A percentile compares a stretch with the other conserved stretches of the same genome.
Conservation (phyloP, 441 rosid species). For the Bocquillonia castaneifolia region DNA sequence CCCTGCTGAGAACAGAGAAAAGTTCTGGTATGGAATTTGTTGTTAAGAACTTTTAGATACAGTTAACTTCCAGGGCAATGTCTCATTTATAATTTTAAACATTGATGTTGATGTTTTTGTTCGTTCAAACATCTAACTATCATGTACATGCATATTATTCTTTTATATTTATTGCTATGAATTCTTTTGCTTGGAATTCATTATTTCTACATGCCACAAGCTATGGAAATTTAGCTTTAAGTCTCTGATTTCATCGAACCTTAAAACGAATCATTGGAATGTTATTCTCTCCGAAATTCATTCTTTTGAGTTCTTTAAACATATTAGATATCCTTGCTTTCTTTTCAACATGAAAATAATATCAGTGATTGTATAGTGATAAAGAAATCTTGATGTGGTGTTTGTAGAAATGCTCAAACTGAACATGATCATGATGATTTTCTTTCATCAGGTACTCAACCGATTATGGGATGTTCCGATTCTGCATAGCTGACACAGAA, state of each 20-base stretch:
- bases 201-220: neutral
- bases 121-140: neutral
- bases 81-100: slow-evolving; percentile 1
- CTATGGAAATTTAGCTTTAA: neutral
- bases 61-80: neutral
- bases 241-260: too few species aligned
- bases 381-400: neutral
- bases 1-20: slow-evolving; percentile 72
- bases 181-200: neutral
- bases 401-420: neutral
- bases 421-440: slow-evolving; percentile 4
- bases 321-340: neutral
- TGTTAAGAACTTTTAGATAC: neutral
- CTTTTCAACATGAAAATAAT: neutral
- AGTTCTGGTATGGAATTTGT: slow-evolving; percentile 48
- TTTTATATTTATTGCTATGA: neutral
- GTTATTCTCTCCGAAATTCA: neutral
- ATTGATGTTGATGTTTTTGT: neutral
- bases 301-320: neutral
- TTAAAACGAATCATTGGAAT: too few species aligned
- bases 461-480: slow-evolving; percentile 82
- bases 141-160: neutral
- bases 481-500: slow-evolving; percentile 81
- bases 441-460: slow-evolving; percentile 51
- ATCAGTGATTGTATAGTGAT: neutral